These are phyloP conservation scores for Malus fusca DNA, from an alignment of 306 rosid species.

Conservation along the genomic window DNA sequence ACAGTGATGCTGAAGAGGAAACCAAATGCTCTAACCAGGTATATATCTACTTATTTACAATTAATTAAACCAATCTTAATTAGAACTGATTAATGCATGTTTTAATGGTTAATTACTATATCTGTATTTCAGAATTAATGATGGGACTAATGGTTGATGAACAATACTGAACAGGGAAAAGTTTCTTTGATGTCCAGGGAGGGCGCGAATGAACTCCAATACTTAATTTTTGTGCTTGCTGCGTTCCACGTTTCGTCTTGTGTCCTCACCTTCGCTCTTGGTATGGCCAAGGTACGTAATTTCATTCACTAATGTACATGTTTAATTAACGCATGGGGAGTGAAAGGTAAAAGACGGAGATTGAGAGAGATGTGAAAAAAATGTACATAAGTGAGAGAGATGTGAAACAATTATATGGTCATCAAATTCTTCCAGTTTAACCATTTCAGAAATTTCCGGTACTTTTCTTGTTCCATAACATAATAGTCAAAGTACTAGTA, in stretches of 20 bases:
- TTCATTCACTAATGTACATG: background rate
- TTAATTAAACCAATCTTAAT: background rate
- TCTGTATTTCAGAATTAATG: no score
- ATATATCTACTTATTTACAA: background rate
- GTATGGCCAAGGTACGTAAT: constrained; percentile 65
- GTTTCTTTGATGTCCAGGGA: constrained; percentile 37
- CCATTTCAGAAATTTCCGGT: no score
- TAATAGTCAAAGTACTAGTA: background rate
- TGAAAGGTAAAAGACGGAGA: no score
- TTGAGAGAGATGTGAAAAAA: no score
- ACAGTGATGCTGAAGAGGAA: constrained; percentile 18
- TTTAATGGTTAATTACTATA: no score
- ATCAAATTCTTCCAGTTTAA: no score
- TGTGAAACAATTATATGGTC: no score
- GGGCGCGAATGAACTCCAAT: constrained; percentile 35
- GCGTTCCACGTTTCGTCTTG: constrained; percentile 36
- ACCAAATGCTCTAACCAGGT: constrained; percentile 37
- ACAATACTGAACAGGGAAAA: constrained; percentile 19
- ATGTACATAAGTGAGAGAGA: no score
- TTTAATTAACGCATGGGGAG: no score
- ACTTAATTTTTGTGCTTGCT: constrained; percentile 38
- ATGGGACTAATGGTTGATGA: background rate
- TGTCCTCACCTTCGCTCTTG: constrained; percentile 44
- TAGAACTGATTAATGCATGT: background rate
- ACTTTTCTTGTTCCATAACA: background rate